Conservation (phyloP, 768 basidiomycete species). For the Leccinum variicolor region DNA sequence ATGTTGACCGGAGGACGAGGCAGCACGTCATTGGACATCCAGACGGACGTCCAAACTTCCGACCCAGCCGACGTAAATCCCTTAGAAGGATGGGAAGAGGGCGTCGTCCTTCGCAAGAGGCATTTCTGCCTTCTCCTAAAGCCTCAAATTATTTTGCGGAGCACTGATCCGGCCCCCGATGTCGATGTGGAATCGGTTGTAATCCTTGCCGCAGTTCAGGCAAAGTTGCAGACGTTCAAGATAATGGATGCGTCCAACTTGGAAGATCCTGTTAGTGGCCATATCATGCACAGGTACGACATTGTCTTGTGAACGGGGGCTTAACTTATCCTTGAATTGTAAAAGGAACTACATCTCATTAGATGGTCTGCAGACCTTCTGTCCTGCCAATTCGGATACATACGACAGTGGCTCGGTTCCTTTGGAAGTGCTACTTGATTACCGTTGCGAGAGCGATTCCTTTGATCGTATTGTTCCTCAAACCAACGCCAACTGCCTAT, state of each 20-base stretch:
- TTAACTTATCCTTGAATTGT: constrained; percentile 1
- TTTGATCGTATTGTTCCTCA: constrained; percentile 91
- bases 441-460: constrained; percentile 71
- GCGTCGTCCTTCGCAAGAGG: constrained; percentile 63
- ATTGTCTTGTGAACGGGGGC: neutral
- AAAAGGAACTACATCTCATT: constrained; percentile 73
- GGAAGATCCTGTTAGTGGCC: constrained; percentile 82
- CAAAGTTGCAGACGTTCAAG: constrained; percentile 71
- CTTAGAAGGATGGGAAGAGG: constrained; percentile 68
- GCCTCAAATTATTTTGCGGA: constrained; percentile 82
- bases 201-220: constrained; percentile 75
- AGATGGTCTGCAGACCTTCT: constrained; percentile 84
- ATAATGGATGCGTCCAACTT: constrained; percentile 78
- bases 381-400: constrained; percentile 50
- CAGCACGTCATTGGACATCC: constrained; percentile 42
- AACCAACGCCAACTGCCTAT: constrained; percentile 79
- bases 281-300: constrained; percentile 77
- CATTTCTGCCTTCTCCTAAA: constrained; percentile 87
- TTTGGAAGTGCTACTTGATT: constrained; percentile 87
- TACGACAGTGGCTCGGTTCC: constrained; percentile 63
- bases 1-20: constrained; percentile 55
- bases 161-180: constrained; percentile 40
- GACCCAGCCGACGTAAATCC: constrained; percentile 47
- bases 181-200: constrained; percentile 52
- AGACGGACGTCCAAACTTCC: constrained; percentile 25